Evolutionary conservation across 23 red algal species (phyloP).

Genomic region (Chondrus crispus): DNA sequence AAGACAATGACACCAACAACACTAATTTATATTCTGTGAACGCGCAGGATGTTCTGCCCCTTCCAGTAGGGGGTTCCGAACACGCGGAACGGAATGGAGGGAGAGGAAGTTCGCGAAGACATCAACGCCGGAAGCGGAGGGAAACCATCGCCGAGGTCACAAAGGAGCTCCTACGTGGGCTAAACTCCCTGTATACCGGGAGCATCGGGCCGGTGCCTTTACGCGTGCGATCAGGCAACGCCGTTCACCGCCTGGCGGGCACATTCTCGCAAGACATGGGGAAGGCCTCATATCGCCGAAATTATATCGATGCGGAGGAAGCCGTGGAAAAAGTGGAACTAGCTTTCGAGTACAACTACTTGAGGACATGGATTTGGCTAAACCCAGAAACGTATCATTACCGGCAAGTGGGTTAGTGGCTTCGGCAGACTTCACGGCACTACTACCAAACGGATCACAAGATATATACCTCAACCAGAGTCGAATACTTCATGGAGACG

Average conservation of each 20-base stretch:
- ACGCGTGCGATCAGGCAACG: not conserved
- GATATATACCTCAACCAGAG: too few relatives aligned
- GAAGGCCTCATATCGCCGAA: not conserved
- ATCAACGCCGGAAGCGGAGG: not conserved
- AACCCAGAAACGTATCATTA: not conserved
- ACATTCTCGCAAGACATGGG: not conserved
- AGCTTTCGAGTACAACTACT: not conserved
- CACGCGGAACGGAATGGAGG: not conserved
- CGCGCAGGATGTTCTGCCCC: not conserved
- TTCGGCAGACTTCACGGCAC: not conserved
- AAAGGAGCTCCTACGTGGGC: not conserved
- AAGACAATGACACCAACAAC: slow-evolving; percentile 14
- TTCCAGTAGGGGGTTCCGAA: not conserved
- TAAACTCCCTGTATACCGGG: not conserved
- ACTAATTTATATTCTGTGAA: not conserved
- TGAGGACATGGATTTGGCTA: not conserved
- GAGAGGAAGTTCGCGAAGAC: not conserved
- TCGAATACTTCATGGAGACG: too few relatives aligned
- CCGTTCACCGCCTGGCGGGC: not conserved
- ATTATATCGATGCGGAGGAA: not conserved
- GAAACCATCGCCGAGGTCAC: not conserved
- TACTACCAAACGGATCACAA: not conserved
- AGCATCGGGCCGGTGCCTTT: not conserved
- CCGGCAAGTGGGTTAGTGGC: not conserved
- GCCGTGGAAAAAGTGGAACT: not conserved